Evolutionary conservation across 345 rosid genomes (phyloP).

Genomic region (Acer campestre): DNA sequence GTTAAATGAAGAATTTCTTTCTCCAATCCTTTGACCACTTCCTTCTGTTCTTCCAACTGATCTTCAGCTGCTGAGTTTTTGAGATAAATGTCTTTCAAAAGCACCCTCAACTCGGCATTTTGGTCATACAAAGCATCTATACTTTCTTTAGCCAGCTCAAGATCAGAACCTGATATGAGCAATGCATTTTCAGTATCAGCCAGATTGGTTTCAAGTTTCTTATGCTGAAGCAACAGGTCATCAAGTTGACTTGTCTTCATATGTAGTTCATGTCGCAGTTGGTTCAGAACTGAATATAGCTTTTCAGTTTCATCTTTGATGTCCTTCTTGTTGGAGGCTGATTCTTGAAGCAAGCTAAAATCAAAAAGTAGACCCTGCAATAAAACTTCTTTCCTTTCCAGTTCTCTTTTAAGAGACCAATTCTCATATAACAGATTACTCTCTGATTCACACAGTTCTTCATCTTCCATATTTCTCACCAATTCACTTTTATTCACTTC

Average conservation of each 20-base stretch:
- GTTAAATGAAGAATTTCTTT: conserved; percentile 72
- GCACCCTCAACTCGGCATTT: conserved; percentile 68
- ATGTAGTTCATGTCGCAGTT: conserved; percentile 60
- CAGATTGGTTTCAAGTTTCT: conserved; percentile 53
- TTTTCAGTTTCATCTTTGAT: conserved; percentile 74
- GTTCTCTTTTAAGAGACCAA: conserved; percentile 60
- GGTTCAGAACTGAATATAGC: conserved; percentile 47
- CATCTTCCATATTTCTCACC: conserved; percentile 34
- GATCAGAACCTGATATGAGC: conserved; percentile 45
- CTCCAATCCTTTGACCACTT: conserved; percentile 69
- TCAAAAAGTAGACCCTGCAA: conserved; percentile 90
- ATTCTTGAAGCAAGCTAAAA: conserved; percentile 85
- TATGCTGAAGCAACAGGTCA: conserved; percentile 50
- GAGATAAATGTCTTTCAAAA: conserved; percentile 62
- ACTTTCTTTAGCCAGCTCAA: conserved; percentile 57
- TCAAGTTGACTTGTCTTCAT: conserved; percentile 65
- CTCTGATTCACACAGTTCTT: conserved; percentile 28
- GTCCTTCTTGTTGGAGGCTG: conserved; percentile 70
- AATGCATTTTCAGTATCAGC: conserved; percentile 59
- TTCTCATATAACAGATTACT: conserved; percentile 47
- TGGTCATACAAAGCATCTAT: conserved; percentile 56
- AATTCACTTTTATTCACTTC: conserved; percentile 29
- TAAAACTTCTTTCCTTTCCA: conserved; percentile 76
- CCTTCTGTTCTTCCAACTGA: conserved; percentile 68
- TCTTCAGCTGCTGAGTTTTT: conserved; percentile 73